Percentiles rank a stretch among this genome's conserved stretches.
Evolutionary conservation across 495 filamentous ascomycete species (phyloP).

Genomic region (Penicillium bovifimosum): DNA sequence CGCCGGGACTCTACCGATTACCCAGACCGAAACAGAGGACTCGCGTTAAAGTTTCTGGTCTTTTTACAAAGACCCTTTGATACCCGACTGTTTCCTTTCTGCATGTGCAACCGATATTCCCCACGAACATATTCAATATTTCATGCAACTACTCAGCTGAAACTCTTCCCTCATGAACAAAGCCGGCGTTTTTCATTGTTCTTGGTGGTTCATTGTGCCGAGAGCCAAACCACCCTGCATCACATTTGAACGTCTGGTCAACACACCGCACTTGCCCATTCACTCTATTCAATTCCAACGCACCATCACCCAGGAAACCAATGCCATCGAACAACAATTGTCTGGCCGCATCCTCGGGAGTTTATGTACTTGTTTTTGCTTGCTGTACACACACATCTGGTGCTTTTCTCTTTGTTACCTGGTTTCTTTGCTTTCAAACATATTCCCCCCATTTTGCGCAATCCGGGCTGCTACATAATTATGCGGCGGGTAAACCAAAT

Average conservation of each 20-base stretch:
- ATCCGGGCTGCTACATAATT: slow-evolving; percentile 23
- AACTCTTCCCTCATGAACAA: neutral
- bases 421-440: slow-evolving; percentile 8
- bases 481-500: slow-evolving; percentile 16
- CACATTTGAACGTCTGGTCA: slow-evolving; percentile 13
- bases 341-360: slow-evolving; percentile 22
- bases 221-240: slow-evolving; percentile 1
- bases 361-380: slow-evolving; percentile 4
- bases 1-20: neutral
- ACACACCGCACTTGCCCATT: neutral
- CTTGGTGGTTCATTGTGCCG: neutral
- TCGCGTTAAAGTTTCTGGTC: neutral
- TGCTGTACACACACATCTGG: neutral
- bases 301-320: slow-evolving; percentile 3
- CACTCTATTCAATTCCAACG: neutral
- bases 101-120: slow-evolving; percentile 2
- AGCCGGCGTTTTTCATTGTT: slow-evolving; percentile 10
- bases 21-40: slow-evolving; percentile 2
- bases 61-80: neutral
- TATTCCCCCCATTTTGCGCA: slow-evolving; percentile 21
- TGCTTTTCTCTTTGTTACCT: neutral
- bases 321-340: slow-evolving; percentile 11
- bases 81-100: slow-evolving; percentile 5
- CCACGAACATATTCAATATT: neutral
- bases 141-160: neutral